Evolutionary conservation across 768 basidiomycete genomes (phyloP).

Genomic region (Termitomyces bulborhizus): DNA sequence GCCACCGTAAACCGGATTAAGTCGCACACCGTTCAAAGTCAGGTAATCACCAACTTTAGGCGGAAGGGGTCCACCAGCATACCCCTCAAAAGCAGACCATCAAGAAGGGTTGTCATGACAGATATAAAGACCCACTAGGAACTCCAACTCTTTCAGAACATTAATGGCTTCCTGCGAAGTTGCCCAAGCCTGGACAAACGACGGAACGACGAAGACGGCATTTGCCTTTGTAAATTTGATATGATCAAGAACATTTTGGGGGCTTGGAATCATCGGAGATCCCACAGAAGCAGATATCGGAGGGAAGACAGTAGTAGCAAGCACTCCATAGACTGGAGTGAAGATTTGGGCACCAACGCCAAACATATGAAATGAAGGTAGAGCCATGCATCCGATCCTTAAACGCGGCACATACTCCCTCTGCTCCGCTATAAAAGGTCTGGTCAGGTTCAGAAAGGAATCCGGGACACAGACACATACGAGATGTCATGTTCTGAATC

Average conservation of each 20-base stretch:
- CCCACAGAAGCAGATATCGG: conserved; percentile 12
- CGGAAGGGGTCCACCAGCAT: conserved; percentile 22
- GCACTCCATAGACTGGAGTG: not conserved
- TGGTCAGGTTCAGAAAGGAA: not conserved
- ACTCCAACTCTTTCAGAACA: conserved; percentile 17
- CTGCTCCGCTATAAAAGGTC: conserved; percentile 1
- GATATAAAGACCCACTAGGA: conserved; percentile 18
- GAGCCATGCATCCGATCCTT: conserved; percentile 18
- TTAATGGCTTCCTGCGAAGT: conserved; percentile 16
- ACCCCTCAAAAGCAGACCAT: conserved; percentile 14
- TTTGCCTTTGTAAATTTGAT: conserved; percentile 15
- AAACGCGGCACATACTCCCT: conserved; percentile 3
- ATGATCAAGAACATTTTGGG: conserved; percentile 25
- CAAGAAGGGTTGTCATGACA: not conserved
- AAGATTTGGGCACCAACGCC: conserved; percentile 11
- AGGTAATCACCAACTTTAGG: conserved; percentile 24
- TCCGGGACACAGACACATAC: conserved; percentile 13
- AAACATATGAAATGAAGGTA: conserved; percentile 25
- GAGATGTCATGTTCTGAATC: conserved; percentile 15
- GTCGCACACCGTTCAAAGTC: conserved; percentile 20
- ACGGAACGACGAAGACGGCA: conserved; percentile 19
- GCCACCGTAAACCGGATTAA: conserved; percentile 18
- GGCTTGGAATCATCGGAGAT: conserved; percentile 25
- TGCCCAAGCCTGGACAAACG: conserved; percentile 23
- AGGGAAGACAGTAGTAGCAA: conserved; percentile 16